Conservation (phyloP, 2,329 filamentous ascomycete species). For the Ophiostoma australiae region DNA sequence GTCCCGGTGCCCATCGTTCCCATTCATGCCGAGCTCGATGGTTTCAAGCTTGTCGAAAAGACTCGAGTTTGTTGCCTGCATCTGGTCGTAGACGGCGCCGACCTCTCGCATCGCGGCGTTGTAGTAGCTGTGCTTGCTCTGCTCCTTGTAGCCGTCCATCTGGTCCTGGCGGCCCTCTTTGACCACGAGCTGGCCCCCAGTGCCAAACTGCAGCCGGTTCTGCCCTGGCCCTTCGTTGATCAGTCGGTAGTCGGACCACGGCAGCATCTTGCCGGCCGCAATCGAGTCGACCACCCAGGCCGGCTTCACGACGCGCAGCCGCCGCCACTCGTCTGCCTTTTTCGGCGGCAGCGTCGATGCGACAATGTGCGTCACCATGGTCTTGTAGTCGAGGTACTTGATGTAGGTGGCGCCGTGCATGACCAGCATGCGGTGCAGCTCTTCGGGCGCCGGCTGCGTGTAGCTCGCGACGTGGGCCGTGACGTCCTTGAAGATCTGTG, state of each 20-base stretch:
- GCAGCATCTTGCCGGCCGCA: constrained; percentile 69
- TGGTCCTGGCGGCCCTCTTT: constrained; percentile 63
- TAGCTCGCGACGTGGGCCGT: constrained; percentile 93
- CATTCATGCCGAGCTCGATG: neutral
- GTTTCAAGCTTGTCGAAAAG: constrained; percentile 21
- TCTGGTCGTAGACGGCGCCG: constrained; percentile 22
- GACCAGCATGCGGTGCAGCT: constrained; percentile 83
- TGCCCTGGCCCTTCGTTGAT: constrained; percentile 80
- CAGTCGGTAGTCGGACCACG: constrained; percentile 81
- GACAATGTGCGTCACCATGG: constrained; percentile 91
- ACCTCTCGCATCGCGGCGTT: constrained; percentile 58
- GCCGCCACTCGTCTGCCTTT: constrained; percentile 81
- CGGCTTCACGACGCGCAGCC: constrained; percentile 89
- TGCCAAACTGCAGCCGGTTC: constrained; percentile 62
- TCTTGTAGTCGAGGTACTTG: constrained; percentile 93
- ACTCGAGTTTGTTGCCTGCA: constrained; percentile 17
- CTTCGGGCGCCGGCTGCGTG: constrained; percentile 85
- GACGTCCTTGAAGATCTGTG: constrained; percentile 82
- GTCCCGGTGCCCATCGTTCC: neutral
- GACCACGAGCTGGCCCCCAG: constrained; percentile 59
- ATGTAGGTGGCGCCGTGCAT: constrained; percentile 90
- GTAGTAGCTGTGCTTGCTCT: constrained; percentile 80
- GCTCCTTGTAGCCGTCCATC: constrained; percentile 67
- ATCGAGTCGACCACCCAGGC: constrained; percentile 92
- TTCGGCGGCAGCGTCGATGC: constrained; percentile 86